These are phyloP conservation scores for Oryza meyeriana DNA, from an alignment of 176 grass and related monocot species.

Conservation along the genomic window DNA sequence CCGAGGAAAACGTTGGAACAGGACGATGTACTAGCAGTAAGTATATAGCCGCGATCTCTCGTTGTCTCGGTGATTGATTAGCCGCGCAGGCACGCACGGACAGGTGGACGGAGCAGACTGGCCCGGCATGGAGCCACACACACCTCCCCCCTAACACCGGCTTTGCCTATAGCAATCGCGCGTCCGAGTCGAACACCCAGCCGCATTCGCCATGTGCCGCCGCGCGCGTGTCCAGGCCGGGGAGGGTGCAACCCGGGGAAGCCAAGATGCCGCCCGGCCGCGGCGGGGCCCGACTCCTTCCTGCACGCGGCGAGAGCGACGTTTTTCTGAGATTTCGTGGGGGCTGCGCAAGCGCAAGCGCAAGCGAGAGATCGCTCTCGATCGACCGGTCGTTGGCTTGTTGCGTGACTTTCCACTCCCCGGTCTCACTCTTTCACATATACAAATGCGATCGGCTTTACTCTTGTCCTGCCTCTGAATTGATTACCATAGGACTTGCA, in stretches of 20 bases:
- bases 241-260: constrained; percentile 34
- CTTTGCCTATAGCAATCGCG: too few species aligned
- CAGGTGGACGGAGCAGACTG: not conserved
- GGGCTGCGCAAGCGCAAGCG: not conserved
- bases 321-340: not conserved
- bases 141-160: not conserved
- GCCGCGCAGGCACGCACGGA: not conserved
- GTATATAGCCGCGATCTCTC: not conserved
- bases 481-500: not conserved
- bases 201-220: too few species aligned
- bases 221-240: not conserved
- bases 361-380: not conserved
- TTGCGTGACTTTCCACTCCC: not conserved
- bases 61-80: not conserved
- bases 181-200: too few species aligned
- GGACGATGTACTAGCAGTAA: too few species aligned
- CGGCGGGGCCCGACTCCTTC: not conserved
- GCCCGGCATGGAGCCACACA: not conserved
- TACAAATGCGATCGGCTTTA: not conserved
- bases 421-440: not conserved
- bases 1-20: not conserved
- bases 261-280: constrained; percentile 10
- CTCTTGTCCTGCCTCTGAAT: too few species aligned
- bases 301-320: not conserved
- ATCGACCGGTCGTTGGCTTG: not conserved